phyloP scores from a whole-genome alignment of 148 eudicot species.

The Heliosperma pusillum region DNA sequence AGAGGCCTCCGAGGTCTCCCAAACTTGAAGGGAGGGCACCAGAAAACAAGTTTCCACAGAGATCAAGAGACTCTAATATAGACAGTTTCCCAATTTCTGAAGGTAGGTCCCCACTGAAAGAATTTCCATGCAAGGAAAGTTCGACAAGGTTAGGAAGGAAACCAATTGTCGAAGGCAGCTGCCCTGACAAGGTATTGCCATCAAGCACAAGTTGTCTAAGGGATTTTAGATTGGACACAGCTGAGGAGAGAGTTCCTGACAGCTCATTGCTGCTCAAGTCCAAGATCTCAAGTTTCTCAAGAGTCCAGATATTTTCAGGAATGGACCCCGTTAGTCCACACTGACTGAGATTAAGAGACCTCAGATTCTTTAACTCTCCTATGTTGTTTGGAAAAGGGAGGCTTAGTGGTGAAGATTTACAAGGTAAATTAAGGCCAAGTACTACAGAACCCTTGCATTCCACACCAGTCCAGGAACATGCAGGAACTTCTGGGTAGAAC shows the following conservation, averaged over 20 bases:
- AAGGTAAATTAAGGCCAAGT: slow-evolving; percentile 45
- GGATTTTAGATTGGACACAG: slow-evolving; percentile 40
- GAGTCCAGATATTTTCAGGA: slow-evolving; percentile 50
- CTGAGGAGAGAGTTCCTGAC: slow-evolving; percentile 46
- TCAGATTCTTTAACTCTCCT: slow-evolving; percentile 48
- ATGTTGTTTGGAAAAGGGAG: slow-evolving; percentile 57
- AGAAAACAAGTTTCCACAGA: slow-evolving; percentile 58
- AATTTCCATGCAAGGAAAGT: slow-evolving; percentile 57
- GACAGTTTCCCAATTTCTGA: slow-evolving; percentile 57
- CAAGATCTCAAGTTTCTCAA: slow-evolving; percentile 52
- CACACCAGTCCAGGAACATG: slow-evolving; percentile 77
- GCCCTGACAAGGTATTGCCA: slow-evolving; percentile 60
- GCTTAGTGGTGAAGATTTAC: slow-evolving; percentile 37
- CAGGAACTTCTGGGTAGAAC: slow-evolving; percentile 48
- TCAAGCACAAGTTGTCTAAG: slow-evolving; percentile 68
- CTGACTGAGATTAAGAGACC: slow-evolving; percentile 61
- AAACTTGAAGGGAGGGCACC: slow-evolving; percentile 67
- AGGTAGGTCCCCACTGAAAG: slow-evolving; percentile 69
- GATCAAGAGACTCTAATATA: slow-evolving; percentile 66
- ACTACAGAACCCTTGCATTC: slow-evolving; percentile 47
- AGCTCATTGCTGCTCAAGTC: slow-evolving; percentile 65
- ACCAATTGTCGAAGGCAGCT: slow-evolving; percentile 66
- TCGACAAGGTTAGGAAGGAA: slow-evolving; percentile 52
- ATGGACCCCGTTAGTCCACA: slow-evolving; percentile 65
- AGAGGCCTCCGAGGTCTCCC: slow-evolving; percentile 46